Evolutionary conservation across 331 rosid genomes (phyloP).

Genomic region (Dryas integrifolia): DNA sequence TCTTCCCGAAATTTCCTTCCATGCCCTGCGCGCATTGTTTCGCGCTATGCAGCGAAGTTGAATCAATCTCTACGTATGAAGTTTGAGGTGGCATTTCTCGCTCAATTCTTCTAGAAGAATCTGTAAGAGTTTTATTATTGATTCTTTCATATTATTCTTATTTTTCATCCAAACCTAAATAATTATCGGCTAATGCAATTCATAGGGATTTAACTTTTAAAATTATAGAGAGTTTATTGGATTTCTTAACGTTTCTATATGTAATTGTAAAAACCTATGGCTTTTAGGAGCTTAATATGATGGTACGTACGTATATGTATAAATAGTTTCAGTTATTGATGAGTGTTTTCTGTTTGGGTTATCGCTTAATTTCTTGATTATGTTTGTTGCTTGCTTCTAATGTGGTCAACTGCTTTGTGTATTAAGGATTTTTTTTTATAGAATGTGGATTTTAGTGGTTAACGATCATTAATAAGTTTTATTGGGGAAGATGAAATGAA

Average conservation of each 20-base stretch:
- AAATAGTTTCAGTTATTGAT: not conserved
- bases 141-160: not conserved
- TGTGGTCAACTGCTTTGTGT: not conserved
- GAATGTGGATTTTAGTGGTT: not conserved
- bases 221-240: not conserved
- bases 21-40: slow-evolving; percentile 22
- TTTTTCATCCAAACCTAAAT: slow-evolving; percentile 26
- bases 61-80: slow-evolving; percentile 25
- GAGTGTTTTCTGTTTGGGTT: not conserved
- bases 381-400: not conserved
- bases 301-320: not conserved
- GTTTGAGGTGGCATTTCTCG: slow-evolving; percentile 22
- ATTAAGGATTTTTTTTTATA: not conserved
- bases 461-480: not conserved
- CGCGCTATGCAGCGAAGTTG: slow-evolving; percentile 5
- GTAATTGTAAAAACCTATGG: not conserved
- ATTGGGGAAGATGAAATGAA: not conserved
- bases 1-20: slow-evolving; percentile 27
- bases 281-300: slow-evolving; percentile 18
- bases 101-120: slow-evolving; percentile 23
- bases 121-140: slow-evolving; percentile 27
- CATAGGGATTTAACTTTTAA: not conserved
- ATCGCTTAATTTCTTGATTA: not conserved
- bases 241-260: not conserved
- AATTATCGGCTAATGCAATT: slow-evolving; percentile 18